Base-by-base conservation (phyloP, 2,329 filamentous ascomycete species). In the Aureobasidium sp. region DNA sequence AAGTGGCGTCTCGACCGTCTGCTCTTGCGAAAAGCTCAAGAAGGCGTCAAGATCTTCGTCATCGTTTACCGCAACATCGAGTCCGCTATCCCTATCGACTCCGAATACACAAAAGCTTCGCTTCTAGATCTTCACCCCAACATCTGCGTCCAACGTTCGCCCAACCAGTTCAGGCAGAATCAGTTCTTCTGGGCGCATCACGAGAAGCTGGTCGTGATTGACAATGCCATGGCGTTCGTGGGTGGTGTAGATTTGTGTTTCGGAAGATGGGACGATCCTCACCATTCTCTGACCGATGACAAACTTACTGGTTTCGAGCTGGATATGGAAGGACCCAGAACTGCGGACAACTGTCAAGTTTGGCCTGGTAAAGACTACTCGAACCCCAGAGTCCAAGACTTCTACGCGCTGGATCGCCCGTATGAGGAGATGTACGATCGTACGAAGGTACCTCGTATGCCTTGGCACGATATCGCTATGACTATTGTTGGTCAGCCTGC, bases 181-280 rank as follows among this genome's bases (percentile, higher is more conserved):
- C 96, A 96, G 49, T 99, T 99, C 78, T 99, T 99, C 79, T 99
- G 95, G 81, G 94, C 94, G 1, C 94, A 99, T 72, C 94, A 99
- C 75, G 94, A 99, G 74, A 99, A 99, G 76, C 83, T 99, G n/a
- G 93, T 91, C 69, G 86, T 99, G 44, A 89, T 99, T 21, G 94
- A 99, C 72, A 94, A 97, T 70, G 94, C 93, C 59, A 86, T 97
- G 54, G 94, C 93, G 11, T 97, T 99, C 73, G 87, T 96, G 53
- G 94, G 94, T 63, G 94, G 94, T 39, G 90, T 99, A 64, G 94
- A 99, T 77, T 80, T 99, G 27, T 99, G 94, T 75, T 97, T 97
- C 73, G 94, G 94, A 50, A 85, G 94, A 68, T 99, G 94, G 94
- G 94, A 97, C 72, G 96, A 91, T 49, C 93, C 94, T 11, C 90